Evolutionary conservation across 495 filamentous ascomycete genomes (phyloP), one percentile per base, ranked within the genome.

Genomic region (Cercophora sp.): DNA sequence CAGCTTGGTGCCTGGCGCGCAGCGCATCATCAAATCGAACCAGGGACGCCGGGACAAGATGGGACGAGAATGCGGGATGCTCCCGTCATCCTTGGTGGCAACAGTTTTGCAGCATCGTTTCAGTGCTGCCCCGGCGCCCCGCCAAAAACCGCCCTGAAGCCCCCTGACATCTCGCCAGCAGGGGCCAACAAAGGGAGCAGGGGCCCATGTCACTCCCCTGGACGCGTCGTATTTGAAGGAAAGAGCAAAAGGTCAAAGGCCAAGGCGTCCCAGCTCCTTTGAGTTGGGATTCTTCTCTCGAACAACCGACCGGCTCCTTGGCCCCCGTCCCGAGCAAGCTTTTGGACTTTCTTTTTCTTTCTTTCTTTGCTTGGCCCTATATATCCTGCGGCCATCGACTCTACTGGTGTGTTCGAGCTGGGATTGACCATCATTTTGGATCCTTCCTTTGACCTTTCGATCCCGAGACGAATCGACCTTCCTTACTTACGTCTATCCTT

Each of bases 381-480:
- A 25, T 5, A n/a, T n/a, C n/a, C n/a, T n/a, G n/a, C n/a, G n/a
- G n/a, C n/a, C n/a, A n/a, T n/a, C n/a, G n/a, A n/a, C n/a, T n/a
- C n/a, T n/a, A n/a, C 27, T 50, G 32, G 19, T 50, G 47, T 39
- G 47, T 34, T 39, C 32, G 39, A 50, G 47, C 47, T 50, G 47
- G 47, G 39, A 11, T 50, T 24, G 47, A 19, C 47, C 41, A 27
- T 26, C 41, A 1, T 45, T 24, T 45, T 24, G n/a, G n/a, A n/a
- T 32, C 27, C 25, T 8, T 48, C 31, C 44, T 29, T 19, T 18
- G 25, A 3, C 9, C 22, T 29, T 29, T 48, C 25, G 8, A 20
- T 27, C 44, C n/a, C 44, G 3, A 20, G n/a, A 15, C n/a, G 22
- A 2, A 34, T 16, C 23, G 32, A 27, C 20, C 41, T 22, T 44